Evolutionary conservation across 805 yeast species (phyloP).

Genomic region (Metschnikowia baotianmanensis): DNA sequence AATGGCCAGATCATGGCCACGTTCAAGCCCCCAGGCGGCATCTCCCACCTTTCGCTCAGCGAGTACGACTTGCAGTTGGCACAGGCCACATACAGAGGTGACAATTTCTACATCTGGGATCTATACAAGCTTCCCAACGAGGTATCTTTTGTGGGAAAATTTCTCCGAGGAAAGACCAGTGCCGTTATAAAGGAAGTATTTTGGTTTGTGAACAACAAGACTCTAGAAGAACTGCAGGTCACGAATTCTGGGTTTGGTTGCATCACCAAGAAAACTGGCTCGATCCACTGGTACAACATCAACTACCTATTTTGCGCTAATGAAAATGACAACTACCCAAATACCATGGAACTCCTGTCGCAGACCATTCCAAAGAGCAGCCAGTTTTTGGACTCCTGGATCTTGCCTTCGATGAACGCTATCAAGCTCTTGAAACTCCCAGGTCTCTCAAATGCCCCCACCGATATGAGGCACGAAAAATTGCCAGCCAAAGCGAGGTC

Average conservation of each 20-base stretch:
- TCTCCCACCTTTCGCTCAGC: slow-evolving; percentile 57
- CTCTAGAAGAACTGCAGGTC: slow-evolving; percentile 16
- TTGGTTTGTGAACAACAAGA: slow-evolving; percentile 48
- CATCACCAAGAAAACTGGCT: slow-evolving; percentile 53
- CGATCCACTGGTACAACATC: slow-evolving; percentile 59
- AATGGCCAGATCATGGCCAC: slow-evolving; percentile 37
- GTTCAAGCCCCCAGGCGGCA: slow-evolving; percentile 61
- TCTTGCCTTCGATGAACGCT: slow-evolving; percentile 39
- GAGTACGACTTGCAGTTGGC: slow-evolving; percentile 59
- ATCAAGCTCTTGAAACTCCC: slow-evolving; percentile 29
- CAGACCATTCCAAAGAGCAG: slow-evolving; percentile 4
- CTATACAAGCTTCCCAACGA: slow-evolving; percentile 48
- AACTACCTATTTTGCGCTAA: slow-evolving; percentile 38
- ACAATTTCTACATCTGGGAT: slow-evolving; percentile 64
- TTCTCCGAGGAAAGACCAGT: slow-evolving; percentile 60
- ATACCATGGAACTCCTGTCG: slow-evolving; percentile 17
- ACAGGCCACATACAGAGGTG: slow-evolving; percentile 57
- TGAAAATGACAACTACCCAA: slow-evolving; percentile 30
- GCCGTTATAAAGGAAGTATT: slow-evolving; percentile 48
- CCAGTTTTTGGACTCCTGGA: slow-evolving; percentile 43
- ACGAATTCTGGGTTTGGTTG: slow-evolving; percentile 47
- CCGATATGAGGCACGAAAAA: background rate
- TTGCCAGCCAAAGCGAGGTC: background rate
- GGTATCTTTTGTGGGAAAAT: slow-evolving; percentile 55
- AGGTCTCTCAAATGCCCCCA: slow-evolving; percentile 12